Percentiles rank a stretch among this genome's conserved stretches.
These are phyloP conservation scores for Picocystis sp. DNA, from an alignment of 163 green algal species.

Conservation along the genomic window DNA sequence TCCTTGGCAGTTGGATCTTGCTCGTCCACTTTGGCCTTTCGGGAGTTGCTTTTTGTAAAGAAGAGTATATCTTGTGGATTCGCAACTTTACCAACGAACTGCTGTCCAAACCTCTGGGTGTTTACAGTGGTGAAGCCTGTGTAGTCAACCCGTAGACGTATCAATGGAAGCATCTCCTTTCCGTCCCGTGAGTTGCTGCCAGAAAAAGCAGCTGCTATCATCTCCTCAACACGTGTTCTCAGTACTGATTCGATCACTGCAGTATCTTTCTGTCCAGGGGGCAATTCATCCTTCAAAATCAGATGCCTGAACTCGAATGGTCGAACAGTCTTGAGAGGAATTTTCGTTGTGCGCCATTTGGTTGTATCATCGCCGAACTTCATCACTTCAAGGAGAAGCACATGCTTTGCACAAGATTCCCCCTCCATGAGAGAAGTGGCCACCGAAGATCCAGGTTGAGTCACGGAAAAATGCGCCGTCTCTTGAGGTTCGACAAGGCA, in stretches of 20 bases:
- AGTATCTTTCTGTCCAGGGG: neutral
- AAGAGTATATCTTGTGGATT: constrained; percentile 91
- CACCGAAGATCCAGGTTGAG: constrained; percentile 76
- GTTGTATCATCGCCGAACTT: constrained; percentile 12
- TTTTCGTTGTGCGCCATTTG: constrained; percentile 47
- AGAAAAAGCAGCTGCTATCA: constrained; percentile 25
- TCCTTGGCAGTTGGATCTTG: neutral
- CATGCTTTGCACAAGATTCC: constrained; percentile 76
- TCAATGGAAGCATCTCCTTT: constrained; percentile 41
- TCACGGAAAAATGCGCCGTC: constrained; percentile 32
- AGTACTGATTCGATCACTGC: constrained; percentile 39
- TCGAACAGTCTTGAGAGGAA: constrained; percentile 53
- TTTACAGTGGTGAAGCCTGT: constrained; percentile 92
- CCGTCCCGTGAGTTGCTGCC: neutral
- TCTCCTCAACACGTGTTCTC: constrained; percentile 32
- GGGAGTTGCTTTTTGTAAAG: constrained; percentile 57
- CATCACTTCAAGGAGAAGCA: constrained; percentile 66
- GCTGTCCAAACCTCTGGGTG: constrained; percentile 77
- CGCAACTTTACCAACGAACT: constrained; percentile 85
- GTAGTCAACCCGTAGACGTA: constrained; percentile 80
- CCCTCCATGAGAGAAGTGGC: constrained; percentile 58
- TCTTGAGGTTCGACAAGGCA: constrained; percentile 50
- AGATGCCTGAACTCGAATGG: constrained; percentile 70
- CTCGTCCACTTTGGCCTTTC: neutral
- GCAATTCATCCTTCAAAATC: constrained; percentile 22